phyloP scores from a whole-genome alignment of 768 basidiomycete species.

The Boletus vinaceobasis region DNA sequence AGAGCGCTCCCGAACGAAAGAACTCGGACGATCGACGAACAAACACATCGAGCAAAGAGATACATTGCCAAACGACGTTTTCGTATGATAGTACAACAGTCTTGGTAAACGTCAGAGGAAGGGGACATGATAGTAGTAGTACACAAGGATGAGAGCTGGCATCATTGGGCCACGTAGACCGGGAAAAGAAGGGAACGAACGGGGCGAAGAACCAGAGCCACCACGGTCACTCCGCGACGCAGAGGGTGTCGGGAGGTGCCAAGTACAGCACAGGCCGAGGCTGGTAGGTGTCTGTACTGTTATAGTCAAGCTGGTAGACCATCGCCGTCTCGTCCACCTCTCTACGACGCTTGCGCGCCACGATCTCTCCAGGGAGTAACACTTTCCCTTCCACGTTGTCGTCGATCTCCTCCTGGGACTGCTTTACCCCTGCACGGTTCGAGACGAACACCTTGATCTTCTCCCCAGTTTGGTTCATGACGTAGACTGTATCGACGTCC shows the following conservation, averaged over 20 bases:
- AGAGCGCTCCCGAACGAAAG: too few relatives aligned
- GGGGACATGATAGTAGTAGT: neutral
- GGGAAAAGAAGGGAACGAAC: neutral
- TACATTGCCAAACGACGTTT: neutral
- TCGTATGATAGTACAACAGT: neutral
- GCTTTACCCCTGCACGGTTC: neutral
- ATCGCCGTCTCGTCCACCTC: neutral
- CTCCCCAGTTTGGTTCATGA: neutral
- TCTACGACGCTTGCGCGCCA: neutral
- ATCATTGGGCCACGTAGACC: neutral
- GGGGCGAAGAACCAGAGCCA: neutral
- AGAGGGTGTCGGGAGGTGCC: neutral
- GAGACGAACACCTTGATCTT: neutral
- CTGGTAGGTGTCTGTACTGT: neutral
- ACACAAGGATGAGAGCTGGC: neutral
- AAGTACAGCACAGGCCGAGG: neutral
- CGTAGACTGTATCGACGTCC: neutral
- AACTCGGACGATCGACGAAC: too few relatives aligned
- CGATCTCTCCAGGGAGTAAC: neutral
- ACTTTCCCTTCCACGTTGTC: neutral
- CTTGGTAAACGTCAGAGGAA: neutral
- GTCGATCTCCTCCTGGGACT: neutral
- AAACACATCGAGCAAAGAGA: too few relatives aligned
- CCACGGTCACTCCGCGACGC: neutral
- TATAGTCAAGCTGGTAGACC: neutral